Percentiles rank a stretch among this genome's conserved stretches.
phyloP scores from a whole-genome alignment of 2,329 filamentous ascomycete species.

The Microcyclospora tardicrescens region DNA sequence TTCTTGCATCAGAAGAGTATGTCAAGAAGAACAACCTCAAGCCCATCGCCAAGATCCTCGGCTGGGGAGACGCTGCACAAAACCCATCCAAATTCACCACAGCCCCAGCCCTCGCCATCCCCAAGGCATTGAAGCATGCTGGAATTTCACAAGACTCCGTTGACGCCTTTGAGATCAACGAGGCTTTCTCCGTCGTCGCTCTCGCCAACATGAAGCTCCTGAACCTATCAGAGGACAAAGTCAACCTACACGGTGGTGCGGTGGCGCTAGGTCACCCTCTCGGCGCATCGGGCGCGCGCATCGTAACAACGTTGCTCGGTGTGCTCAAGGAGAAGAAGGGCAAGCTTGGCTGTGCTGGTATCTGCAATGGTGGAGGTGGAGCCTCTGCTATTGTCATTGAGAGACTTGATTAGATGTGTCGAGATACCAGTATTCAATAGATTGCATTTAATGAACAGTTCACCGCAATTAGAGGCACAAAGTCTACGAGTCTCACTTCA shows the following conservation, averaged over 20 bases:
- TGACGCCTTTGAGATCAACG: slow-evolving; percentile 97
- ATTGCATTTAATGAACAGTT: too few species aligned
- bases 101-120: slow-evolving; percentile 82
- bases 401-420: slow-evolving; percentile 16
- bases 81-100: slow-evolving; percentile 93
- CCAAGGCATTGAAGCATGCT: slow-evolving; percentile 94
- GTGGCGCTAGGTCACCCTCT: slow-evolving; percentile 94
- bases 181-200: slow-evolving; percentile 94
- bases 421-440: too few species aligned
- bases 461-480: too few species aligned
- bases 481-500: too few species aligned
- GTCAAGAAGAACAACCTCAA: slow-evolving; percentile 83
- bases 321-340: slow-evolving; percentile 83
- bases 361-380: slow-evolving; percentile 96
- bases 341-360: slow-evolving; percentile 86
- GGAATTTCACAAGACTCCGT: slow-evolving; percentile 64
- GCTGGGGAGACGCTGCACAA: slow-evolving; percentile 90
- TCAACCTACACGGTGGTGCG: slow-evolving; percentile 90
- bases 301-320: slow-evolving; percentile 77
- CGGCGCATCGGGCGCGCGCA: slow-evolving; percentile 85
- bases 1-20: slow-evolving; percentile 88
- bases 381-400: slow-evolving; percentile 90
- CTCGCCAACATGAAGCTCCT: slow-evolving; percentile 94
- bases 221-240: slow-evolving; percentile 63
- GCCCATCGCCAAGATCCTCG: slow-evolving; percentile 89